Base-by-base conservation (phyloP, 306 rosid species). In the Adenanthera pavonina region DNA sequence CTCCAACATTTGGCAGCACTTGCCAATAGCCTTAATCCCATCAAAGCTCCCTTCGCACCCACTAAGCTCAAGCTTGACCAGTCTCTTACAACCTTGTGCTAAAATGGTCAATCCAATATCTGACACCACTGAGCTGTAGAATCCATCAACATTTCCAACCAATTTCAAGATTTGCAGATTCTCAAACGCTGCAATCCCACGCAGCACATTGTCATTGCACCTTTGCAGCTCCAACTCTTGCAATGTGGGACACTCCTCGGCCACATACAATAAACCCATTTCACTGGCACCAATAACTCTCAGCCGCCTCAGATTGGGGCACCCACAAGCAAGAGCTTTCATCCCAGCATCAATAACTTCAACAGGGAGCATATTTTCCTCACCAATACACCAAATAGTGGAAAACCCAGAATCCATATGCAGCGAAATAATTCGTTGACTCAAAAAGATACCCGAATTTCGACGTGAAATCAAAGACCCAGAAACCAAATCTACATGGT, bases 31-130 rank as follows among this genome's bases (percentile, higher is more conserved):
- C 65, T 95, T 95, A 59, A 95, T 79, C 83, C 99, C 98, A 84
- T 92, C 99, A 59, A 87, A 95, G 83, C 99, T 91, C 4, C 99
- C 99, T 76, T 95, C 97, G 76, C 98, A 95, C 1, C 97, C 98
- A 72, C 81, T 46, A 12, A 95, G 98, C 92, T 95, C 98, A 19
- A 95, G 97, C 91, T 91, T 95, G 57, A 95, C 97, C 61, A 95
- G 54, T 81, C 97, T 88, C 84, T 85, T 87, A 83, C 99, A 95
- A 51, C 98, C 98, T 70, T 91, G 98, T 60, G 99, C 99, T 60
- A 95, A 84, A 84, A 95, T 92, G 1, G 99, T 95, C 85, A 95
- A 82, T 41, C 99, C 99, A 54, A 93, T 83, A 88, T 95, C 99
- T 2, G 99, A 89, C 33, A 95, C 93, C 75, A 93, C 84, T 0